A percentile compares a stretch with the other conserved stretches of the same genome.
Conservation (phyloP, 352 stramenopile species). For the Globisporangium mamillatum region DNA sequence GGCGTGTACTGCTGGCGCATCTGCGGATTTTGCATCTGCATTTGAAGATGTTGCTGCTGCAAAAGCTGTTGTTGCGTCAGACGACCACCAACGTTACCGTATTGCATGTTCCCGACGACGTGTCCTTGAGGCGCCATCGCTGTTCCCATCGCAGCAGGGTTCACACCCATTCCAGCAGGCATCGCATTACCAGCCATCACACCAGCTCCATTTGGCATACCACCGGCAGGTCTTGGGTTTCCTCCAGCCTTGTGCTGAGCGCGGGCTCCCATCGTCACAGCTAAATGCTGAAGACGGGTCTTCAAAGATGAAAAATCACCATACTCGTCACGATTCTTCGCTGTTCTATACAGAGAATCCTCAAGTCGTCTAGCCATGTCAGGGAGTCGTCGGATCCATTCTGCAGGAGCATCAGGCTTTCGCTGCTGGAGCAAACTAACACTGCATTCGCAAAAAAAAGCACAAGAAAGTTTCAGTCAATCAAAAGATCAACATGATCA, state of each 20-base stretch:
- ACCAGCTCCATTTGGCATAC: constrained; percentile 29
- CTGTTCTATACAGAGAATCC: constrained; percentile 94
- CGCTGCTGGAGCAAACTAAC: constrained; percentile 96
- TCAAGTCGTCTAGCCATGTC: constrained; percentile 98
- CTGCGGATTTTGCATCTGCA: constrained; percentile 76
- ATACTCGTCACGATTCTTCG: constrained; percentile 94
- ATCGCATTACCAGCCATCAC: constrained; percentile 41
- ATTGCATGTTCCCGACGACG: constrained; percentile 69
- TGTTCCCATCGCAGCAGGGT: constrained; percentile 32
- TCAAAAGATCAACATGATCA: not conserved
- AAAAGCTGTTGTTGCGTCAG: constrained; percentile 83
- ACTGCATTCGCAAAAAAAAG: constrained; percentile 25
- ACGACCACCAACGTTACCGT: constrained; percentile 48
- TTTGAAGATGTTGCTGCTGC: constrained; percentile 77
- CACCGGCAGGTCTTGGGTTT: constrained; percentile 38
- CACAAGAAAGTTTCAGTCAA: constrained; percentile 4
- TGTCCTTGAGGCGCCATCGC: constrained; percentile 60
- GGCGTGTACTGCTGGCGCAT: constrained; percentile 79
- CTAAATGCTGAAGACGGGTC: constrained; percentile 95
- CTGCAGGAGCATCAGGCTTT: constrained; percentile 94
- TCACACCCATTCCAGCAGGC: constrained; percentile 47
- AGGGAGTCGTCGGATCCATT: constrained; percentile 97
- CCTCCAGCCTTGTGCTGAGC: constrained; percentile 70
- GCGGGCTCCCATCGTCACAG: constrained; percentile 86
- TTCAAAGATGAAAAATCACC: constrained; percentile 96